A percentile compares a stretch with the other conserved stretches of the same genome.
Conservation (phyloP, 371 early-diverging fungal genomes). For the Apophysomyces ossiformis region DNA sequence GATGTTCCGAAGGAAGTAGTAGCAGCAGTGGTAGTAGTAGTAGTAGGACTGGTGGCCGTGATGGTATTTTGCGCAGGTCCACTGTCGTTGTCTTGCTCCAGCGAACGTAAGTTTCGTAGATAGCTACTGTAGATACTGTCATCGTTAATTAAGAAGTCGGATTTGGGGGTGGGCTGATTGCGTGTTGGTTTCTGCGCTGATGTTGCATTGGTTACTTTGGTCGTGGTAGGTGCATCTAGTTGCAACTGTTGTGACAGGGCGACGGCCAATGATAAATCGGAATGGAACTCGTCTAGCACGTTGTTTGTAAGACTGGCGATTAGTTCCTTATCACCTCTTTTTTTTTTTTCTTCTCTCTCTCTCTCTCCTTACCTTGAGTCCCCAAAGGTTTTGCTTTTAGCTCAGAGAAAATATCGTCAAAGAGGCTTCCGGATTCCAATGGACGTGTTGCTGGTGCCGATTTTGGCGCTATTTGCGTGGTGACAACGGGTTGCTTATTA, state of each 20-base stretch:
- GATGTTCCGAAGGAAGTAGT: slow-evolving; percentile 11
- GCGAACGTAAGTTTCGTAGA: slow-evolving; percentile 16
- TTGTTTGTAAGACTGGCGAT: slow-evolving; percentile 2
- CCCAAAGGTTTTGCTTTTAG: slow-evolving; percentile 21
- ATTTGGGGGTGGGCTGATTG: not conserved
- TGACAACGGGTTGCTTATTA: not conserved
- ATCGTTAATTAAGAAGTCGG: slow-evolving; percentile 7
- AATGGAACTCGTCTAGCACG: slow-evolving; percentile 24
- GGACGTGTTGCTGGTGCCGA: slow-evolving; percentile 14
- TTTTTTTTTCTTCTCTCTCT: too few relatives aligned
- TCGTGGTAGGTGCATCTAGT: slow-evolving; percentile 16
- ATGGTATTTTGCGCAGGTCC: too few relatives aligned
- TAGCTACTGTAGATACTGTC: slow-evolving; percentile 17
- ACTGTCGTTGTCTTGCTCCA: slow-evolving; percentile 18
- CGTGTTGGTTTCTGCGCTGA: not conserved
- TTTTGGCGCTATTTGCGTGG: slow-evolving; percentile 10
- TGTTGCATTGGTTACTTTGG: slow-evolving; percentile 11
- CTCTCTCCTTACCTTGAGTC: slow-evolving; percentile 12
- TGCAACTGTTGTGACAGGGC: slow-evolving; percentile 43
- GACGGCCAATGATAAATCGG: slow-evolving; percentile 42
- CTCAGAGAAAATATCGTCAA: slow-evolving; percentile 49
- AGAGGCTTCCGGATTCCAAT: slow-evolving; percentile 37
- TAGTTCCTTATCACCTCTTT: slow-evolving; percentile 4
- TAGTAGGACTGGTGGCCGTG: not conserved
- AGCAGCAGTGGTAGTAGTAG: not conserved